Percentiles rank a stretch among this genome's conserved stretches.
These are phyloP conservation scores for Scleromitrula shiraiana DNA, from an alignment of 2,329 filamentous ascomycete species.

Conservation along the genomic window DNA sequence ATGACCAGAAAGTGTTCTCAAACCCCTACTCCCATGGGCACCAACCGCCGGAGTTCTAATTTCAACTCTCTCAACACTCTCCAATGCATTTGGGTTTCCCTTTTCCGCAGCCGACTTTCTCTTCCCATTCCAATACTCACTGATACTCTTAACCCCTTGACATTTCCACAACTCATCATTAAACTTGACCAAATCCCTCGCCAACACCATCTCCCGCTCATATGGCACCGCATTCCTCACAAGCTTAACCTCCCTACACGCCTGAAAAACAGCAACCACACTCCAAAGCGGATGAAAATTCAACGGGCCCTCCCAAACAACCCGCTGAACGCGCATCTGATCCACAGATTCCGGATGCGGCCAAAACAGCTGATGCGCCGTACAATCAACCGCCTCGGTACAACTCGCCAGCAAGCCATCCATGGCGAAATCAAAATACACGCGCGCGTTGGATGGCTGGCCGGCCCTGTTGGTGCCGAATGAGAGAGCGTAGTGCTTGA, in stretches of 20 bases:
- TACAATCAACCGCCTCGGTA: not conserved
- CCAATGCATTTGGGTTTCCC: not conserved
- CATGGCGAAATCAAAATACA: not conserved
- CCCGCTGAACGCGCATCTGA: not conserved
- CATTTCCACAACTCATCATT: not conserved
- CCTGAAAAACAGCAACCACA: not conserved
- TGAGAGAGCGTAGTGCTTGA: not conserved
- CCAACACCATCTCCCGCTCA: not conserved
- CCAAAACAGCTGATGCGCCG: not conserved
- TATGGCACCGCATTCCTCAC: not conserved
- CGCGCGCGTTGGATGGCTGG: not conserved
- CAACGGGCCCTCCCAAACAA: not conserved
- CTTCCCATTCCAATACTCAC: not conserved
- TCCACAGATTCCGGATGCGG: not conserved
- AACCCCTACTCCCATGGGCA: not conserved
- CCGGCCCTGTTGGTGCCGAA: not conserved
- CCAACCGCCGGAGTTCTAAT: not conserved
- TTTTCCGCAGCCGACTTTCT: not conserved
- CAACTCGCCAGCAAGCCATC: not conserved
- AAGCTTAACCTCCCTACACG: not conserved
- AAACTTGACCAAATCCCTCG: not conserved
- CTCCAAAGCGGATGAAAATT: not conserved
- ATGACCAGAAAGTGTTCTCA: not conserved
- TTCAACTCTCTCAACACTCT: not conserved
- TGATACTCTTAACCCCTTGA: not conserved